phyloP scores from a whole-genome alignment of 148 eudicot species.

The Vaccinium darrowii region DNA sequence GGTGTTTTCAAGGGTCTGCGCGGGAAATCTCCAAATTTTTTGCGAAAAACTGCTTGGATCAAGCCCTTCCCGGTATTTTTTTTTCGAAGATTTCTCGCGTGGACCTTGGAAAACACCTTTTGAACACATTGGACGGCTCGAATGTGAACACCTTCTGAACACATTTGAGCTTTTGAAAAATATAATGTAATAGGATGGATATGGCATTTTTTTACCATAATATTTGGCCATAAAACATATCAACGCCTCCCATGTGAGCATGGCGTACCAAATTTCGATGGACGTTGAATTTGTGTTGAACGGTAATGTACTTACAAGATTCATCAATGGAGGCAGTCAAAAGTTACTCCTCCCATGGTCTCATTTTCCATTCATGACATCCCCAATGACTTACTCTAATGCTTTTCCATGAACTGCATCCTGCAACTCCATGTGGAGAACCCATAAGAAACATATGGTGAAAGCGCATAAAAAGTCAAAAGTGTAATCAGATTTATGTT shows the following conservation, averaged over 20 bases:
- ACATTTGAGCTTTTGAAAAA: neutral
- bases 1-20: too few species aligned
- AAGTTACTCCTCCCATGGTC: constrained; percentile 79
- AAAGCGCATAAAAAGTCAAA: neutral
- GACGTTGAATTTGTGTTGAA: neutral
- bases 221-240: neutral
- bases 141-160: too few species aligned
- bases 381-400: constrained; percentile 57
- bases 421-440: constrained; percentile 34
- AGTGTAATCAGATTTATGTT: neutral
- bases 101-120: too few species aligned
- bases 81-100: too few species aligned
- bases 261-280: neutral
- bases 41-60: too few species aligned
- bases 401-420: constrained; percentile 48
- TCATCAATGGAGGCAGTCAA: constrained; percentile 83
- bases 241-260: neutral
- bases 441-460: neutral
- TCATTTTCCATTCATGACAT: constrained; percentile 77
- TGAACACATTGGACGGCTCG: too few species aligned
- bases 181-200: neutral
- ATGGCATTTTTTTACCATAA: neutral
- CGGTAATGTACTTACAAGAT: constrained; percentile 56
- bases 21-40: too few species aligned
- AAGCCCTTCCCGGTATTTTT: too few species aligned